A percentile compares a stretch with the other conserved stretches of the same genome.
These are phyloP conservation scores for Solanum piurae DNA, from an alignment of 257 asterid species.

Conservation along the genomic window DNA sequence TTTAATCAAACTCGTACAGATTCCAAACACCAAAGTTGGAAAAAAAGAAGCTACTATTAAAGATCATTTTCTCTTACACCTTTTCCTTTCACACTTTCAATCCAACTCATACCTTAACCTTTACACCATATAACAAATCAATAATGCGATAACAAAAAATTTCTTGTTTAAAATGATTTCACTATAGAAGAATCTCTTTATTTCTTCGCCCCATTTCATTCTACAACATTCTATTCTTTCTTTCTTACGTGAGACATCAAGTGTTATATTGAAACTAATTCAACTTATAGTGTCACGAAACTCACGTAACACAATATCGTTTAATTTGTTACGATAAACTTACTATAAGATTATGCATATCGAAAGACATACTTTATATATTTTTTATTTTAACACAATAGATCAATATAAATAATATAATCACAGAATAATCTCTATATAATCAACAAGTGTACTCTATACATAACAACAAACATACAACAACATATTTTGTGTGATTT, in stretches of 20 bases:
- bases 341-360: neutral
- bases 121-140: neutral
- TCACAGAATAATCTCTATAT: neutral
- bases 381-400: neutral
- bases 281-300: neutral
- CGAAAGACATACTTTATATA: neutral
- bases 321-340: neutral
- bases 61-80: neutral
- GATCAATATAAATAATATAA: neutral
- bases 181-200: neutral
- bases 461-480: neutral
- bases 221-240: too few species aligned
- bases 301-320: neutral
- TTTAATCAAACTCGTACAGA: neutral
- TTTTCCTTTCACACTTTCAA: neutral
- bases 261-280: neutral
- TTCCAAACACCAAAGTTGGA: neutral
- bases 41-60: neutral
- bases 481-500: neutral
- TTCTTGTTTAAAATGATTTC: neutral
- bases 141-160: neutral
- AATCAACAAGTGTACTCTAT: neutral
- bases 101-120: neutral
- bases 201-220: neutral
- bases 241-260: too few species aligned